These are phyloP conservation scores for Jaapia argillacea DNA, from an alignment of 768 basidiomycete species.

Conservation along the genomic window DNA sequence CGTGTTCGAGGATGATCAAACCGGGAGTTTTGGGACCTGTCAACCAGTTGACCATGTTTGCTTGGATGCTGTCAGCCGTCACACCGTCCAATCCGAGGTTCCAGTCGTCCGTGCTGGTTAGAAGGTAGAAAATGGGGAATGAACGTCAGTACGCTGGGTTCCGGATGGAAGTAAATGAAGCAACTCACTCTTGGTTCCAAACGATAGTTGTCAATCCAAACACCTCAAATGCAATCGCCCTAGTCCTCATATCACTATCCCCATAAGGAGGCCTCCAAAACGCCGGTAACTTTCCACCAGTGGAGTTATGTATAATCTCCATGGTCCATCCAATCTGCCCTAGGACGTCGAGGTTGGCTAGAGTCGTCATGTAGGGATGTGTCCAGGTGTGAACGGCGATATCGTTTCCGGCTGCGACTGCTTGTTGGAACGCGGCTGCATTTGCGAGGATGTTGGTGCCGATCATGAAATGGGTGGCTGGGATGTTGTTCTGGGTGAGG, in stretches of 20 bases:
- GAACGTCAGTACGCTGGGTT: neutral
- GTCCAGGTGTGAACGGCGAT: slow-evolving; percentile 53
- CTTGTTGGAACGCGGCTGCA: slow-evolving; percentile 21
- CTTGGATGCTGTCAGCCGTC: slow-evolving; percentile 35
- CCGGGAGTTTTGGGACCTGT: slow-evolving; percentile 67
- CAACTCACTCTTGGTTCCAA: slow-evolving; percentile 84
- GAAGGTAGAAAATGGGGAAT: neutral
- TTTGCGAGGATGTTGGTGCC: slow-evolving; percentile 28
- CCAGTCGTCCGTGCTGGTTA: slow-evolving; percentile 80
- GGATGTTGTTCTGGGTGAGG: slow-evolving; percentile 24
- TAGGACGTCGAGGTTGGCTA: slow-evolving; percentile 55
- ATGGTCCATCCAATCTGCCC: slow-evolving; percentile 79
- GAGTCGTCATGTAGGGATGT: slow-evolving; percentile 75
- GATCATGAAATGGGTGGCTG: slow-evolving; percentile 38
- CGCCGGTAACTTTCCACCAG: slow-evolving; percentile 59
- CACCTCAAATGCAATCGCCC: slow-evolving; percentile 77
- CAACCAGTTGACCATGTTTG: slow-evolving; percentile 26
- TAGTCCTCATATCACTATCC: slow-evolving; percentile 75
- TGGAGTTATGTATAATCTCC: slow-evolving; percentile 70
- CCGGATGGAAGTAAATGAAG: too few relatives aligned
- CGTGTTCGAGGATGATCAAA: slow-evolving; percentile 79
- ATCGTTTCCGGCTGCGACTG: slow-evolving; percentile 24
- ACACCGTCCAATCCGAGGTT: slow-evolving; percentile 33
- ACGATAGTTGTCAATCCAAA: slow-evolving; percentile 79
- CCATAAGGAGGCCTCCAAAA: slow-evolving; percentile 91